Conservation (phyloP, 805 yeast species). For the Zygoascus tannicola region DNA sequence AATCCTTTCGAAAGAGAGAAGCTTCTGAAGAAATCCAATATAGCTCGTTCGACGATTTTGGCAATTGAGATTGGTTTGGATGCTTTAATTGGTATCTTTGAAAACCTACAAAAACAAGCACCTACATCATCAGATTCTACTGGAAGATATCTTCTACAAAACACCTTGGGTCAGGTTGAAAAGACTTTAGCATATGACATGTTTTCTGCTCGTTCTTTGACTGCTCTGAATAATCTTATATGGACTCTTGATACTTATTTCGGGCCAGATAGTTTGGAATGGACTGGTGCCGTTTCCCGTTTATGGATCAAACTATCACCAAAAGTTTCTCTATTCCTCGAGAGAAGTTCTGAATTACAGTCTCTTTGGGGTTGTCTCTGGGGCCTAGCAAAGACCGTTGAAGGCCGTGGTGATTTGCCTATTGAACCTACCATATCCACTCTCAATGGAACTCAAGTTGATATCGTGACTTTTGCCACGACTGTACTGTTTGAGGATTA, state of each 20-base stretch:
- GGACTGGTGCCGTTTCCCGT: constrained; percentile 28
- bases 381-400: constrained; percentile 33
- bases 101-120: not conserved
- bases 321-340: constrained; percentile 15
- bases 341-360: constrained; percentile 21
- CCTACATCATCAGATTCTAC: constrained; percentile 4
- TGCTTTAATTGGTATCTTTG: not conserved
- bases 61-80: not conserved
- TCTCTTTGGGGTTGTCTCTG: constrained; percentile 36
- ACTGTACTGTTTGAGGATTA: constrained; percentile 9
- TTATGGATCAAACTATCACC: constrained; percentile 21
- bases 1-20: constrained; percentile 7
- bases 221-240: constrained; percentile 61
- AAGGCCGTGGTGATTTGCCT: constrained; percentile 14
- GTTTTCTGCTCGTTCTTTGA: constrained; percentile 46
- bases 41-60: not conserved
- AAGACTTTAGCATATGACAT: constrained; percentile 28
- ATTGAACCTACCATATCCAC: not conserved
- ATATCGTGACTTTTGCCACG: not conserved
- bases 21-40: not conserved
- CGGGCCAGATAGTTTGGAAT: constrained; percentile 22
- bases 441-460: not conserved
- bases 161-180: constrained; percentile 24
- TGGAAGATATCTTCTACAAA: constrained; percentile 5
- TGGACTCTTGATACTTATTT: constrained; percentile 43